Percentiles rank a stretch among this genome's conserved stretches.
These are phyloP conservation scores for Coemansia sp. DNA, from an alignment of 192 early-diverging fungal genomes.

Conservation along the genomic window DNA sequence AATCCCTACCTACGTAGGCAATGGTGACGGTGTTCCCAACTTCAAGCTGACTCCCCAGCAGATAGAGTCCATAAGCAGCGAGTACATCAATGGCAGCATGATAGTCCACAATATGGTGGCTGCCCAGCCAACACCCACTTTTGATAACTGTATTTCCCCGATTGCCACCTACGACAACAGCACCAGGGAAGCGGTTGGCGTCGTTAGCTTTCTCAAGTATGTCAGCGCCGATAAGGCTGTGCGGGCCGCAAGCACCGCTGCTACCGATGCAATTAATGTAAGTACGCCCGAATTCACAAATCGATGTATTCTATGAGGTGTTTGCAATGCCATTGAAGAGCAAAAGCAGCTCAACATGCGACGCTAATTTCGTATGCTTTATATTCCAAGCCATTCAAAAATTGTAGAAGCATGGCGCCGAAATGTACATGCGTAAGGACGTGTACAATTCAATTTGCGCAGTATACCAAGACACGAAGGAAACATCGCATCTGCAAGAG, in stretches of 20 bases:
- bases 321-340: not conserved
- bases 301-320: not conserved
- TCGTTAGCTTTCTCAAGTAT: conserved; percentile 19
- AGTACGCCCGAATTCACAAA: not conserved
- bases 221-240: conserved; percentile 54
- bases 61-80: not conserved
- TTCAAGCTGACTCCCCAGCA: not conserved
- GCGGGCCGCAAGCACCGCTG: conserved; percentile 63
- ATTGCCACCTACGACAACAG: conserved; percentile 23
- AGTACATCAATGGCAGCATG: conserved; percentile 1
- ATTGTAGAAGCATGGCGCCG: conserved; percentile 56
- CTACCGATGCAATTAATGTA: conserved; percentile 47
- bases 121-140: conserved; percentile 17
- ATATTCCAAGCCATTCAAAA: too few relatives aligned
- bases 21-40: not conserved
- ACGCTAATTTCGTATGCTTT: too few relatives aligned
- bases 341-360: too few relatives aligned
- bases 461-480: conserved; percentile 40
- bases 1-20: not conserved
- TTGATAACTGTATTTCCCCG: conserved; percentile 17
- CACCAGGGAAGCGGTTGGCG: conserved; percentile 1
- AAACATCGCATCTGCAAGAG: conserved; percentile 38
- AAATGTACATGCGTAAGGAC: conserved; percentile 61
- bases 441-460: conserved; percentile 57
- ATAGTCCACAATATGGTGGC: conserved; percentile 5